These are phyloP conservation scores for Lasiosphaeriaceae sp. DNA, from an alignment of 495 filamentous ascomycete genomes.

Conservation along the genomic window DNA sequence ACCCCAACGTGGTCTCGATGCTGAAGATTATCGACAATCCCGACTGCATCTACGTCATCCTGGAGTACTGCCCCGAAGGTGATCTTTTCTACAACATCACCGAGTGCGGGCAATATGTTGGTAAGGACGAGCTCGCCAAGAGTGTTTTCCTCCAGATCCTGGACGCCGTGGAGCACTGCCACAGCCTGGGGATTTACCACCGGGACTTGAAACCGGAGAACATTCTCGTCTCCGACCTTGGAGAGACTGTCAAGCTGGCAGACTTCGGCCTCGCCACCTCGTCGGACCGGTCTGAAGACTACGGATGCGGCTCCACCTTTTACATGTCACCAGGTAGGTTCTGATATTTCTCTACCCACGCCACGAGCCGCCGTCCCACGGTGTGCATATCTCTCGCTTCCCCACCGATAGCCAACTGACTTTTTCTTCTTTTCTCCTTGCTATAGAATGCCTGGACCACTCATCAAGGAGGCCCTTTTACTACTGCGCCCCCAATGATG, in stretches of 20 bases:
- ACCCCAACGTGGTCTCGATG: conserved; percentile 91
- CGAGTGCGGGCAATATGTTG: conserved; percentile 85
- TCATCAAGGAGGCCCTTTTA: conserved; percentile 80
- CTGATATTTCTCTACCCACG: no score
- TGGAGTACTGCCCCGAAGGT: conserved; percentile 96
- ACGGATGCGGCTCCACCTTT: conserved; percentile 97
- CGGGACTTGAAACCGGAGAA: conserved; percentile 98
- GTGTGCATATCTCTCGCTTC: not conserved
- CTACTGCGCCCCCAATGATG: conserved; percentile 88
- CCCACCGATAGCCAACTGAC: conserved; percentile 24
- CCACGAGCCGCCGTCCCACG: not conserved
- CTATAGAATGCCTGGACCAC: conserved; percentile 86
- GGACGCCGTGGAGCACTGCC: conserved; percentile 96
- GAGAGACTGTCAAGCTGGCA: conserved; percentile 87
- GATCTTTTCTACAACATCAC: conserved; percentile 97
- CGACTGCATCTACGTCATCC: conserved; percentile 93
- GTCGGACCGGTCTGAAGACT: conserved; percentile 81
- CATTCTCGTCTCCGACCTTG: conserved; percentile 84
- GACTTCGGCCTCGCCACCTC: conserved; percentile 94
- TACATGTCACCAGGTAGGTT: conserved; percentile 97
- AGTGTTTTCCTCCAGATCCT: conserved; percentile 90
- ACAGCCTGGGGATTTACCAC: conserved; percentile 91
- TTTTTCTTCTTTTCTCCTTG: conserved; percentile 18
- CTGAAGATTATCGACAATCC: conserved; percentile 87
- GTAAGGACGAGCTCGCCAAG: conserved; percentile 86